Evolutionary conservation across 768 basidiomycete species (phyloP), one percentile per base, ranked within the genome.

Genomic region (Boletus pseudopeckii): DNA sequence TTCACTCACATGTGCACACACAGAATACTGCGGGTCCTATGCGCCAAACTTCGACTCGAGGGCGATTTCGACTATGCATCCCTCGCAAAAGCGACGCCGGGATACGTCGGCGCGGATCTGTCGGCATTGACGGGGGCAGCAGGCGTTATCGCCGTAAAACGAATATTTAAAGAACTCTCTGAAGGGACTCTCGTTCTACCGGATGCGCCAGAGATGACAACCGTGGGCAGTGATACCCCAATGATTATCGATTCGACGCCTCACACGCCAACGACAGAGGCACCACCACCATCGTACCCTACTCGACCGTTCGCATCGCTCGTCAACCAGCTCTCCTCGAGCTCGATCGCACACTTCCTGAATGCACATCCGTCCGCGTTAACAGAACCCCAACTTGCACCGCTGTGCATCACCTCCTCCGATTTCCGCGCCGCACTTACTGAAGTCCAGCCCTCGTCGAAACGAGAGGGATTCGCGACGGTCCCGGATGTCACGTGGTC

Each of bases 391-490:
- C 92, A 95, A 64, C 86, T 99, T 9, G 78, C 81, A 1, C 87
- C 92, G 0, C 76, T 99, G 13, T 85, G 81, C 56, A 90, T 99
- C 63, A 92, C 85, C 1, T 80, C 83, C 6, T 66, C 77, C 2
- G 97, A 98, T 71, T 99, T 98, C 68, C 72, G 68, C 5, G 73
- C 75, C 9, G 96, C 97, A 0, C 79, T 98, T n/a, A 79, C 82
- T 50, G 81, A 94, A 47, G 86, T 98, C 0, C 97, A 98, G 65
- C 97, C 96, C 1, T 97, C 95, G 0, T 92, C 96, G 7, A 94
- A 94, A 68, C 88, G 97, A 40, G 97, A 99, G 76, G 97, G 97
- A 4, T 99, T 99, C 61, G 88, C 97, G 6, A 98, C 97, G 0
- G 88, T 98, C 4, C 97, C 97, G 0, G 92, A 95, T 61, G 91